Evolutionary conservation across 2,329 filamentous ascomycete genomes (phyloP), one percentile per base, ranked within the genome.

Genomic region (Aspergillus quadrilineatus): DNA sequence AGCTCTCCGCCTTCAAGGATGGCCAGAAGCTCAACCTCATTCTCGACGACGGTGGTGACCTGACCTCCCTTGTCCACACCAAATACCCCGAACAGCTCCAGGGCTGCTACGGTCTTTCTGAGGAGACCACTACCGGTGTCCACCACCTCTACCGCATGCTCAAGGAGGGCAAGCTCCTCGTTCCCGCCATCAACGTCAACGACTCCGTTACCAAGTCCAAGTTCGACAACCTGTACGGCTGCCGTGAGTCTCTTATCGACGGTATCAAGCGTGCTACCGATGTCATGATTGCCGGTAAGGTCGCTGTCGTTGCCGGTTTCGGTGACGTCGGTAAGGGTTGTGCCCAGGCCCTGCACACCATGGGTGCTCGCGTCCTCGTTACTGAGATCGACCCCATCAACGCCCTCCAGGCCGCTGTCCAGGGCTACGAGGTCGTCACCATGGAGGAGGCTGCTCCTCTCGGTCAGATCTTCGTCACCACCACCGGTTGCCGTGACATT

Each of bases 231-330:
- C 83, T 97, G 66, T 99, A 97, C 86, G 93, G 94, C 75, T 97
- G 94, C 91, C 89, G 92, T 77, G 94, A 97, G 84, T 97, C 93
- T 64, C 89, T 99, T 71, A 88, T 99, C 73, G 94, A 99, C 79
- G 94, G 94, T 78, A 97, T 99, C 88, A 99, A 97, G 90, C 93
- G 93, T 83, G 93, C 94, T 71, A 99, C 94, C 79, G 93, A 99
- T 83, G 94, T 97, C 80, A 99, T 99, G 94, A 93, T 97, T 84
- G 94, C 94, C 74, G 94, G 94, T 79, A 97, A 99, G 89, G 87
- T 97, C 72, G 92, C 90, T 66, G 92, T 97, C 67, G 94, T 99
- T 68, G 94, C 94, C 72, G 94, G 94, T 78, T 99, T 89, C 84
- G 93, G 93, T 87, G 93, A 99, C 80, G 94, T 99, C 78, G 93